A percentile compares a stretch with the other conserved stretches of the same genome.
These are phyloP conservation scores for Magnusiomyces ingens DNA, from an alignment of 1,139 yeast genomes.

Conservation along the genomic window DNA sequence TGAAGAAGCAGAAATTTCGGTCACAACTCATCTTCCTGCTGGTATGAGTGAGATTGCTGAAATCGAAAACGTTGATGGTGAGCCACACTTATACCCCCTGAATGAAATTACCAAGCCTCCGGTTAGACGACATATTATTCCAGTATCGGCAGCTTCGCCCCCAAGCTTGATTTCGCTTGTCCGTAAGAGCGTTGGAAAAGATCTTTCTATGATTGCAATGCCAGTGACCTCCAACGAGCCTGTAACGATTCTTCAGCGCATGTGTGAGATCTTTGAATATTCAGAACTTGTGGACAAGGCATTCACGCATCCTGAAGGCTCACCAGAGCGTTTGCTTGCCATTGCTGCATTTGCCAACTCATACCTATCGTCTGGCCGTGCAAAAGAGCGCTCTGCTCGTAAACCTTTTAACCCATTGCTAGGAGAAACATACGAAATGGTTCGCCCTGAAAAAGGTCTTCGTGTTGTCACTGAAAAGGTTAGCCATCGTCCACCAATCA, in stretches of 20 bases:
- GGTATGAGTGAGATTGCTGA: constrained; percentile 15
- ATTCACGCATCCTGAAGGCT: constrained; percentile 34
- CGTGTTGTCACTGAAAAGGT: constrained; percentile 74
- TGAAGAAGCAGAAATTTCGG: constrained; percentile 23
- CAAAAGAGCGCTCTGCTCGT: constrained; percentile 66
- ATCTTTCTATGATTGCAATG: constrained; percentile 78
- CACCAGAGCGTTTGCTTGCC: constrained; percentile 55
- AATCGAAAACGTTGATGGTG: constrained; percentile 23
- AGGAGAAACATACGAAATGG: constrained; percentile 82
- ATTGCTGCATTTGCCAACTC: constrained; percentile 83
- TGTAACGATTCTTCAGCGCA: constrained; percentile 67
- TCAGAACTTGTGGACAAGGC: constrained; percentile 61
- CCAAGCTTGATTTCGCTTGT: constrained; percentile 75
- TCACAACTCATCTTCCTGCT: constrained; percentile 11
- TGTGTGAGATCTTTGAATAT: constrained; percentile 76
- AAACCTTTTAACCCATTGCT: constrained; percentile 90
- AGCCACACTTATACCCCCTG: constrained; percentile 50
- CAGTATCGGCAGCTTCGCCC: constrained; percentile 57
- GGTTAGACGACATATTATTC: constrained; percentile 54
- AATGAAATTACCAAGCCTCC: constrained; percentile 41
- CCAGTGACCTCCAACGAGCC: constrained; percentile 96
- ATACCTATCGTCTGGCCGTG: constrained; percentile 60
- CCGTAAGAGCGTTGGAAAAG: constrained; percentile 89
- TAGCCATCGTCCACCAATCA: constrained; percentile 71
- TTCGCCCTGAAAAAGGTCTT: constrained; percentile 67